Percentiles rank a stretch among this genome's conserved stretches.
These are phyloP conservation scores for Pleurotus tuber-regium DNA, from an alignment of 768 basidiomycete species.

Conservation along the genomic window DNA sequence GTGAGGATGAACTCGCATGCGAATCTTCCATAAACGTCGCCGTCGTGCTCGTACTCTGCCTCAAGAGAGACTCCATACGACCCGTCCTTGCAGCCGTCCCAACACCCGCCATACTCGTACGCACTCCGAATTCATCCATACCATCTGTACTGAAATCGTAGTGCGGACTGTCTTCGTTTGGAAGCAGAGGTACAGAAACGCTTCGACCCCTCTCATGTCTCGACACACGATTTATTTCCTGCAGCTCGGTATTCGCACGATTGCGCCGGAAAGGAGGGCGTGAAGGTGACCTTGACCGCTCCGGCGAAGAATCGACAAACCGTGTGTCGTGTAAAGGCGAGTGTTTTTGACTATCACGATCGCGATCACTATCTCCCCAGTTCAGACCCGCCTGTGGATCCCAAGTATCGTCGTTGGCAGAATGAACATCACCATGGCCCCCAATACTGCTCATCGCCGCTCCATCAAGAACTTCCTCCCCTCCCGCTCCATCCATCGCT, in stretches of 20 bases:
- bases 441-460: slow-evolving; percentile 1
- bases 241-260: not conserved
- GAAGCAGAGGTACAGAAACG: slow-evolving; percentile 29
- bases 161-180: slow-evolving; percentile 22
- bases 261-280: not conserved
- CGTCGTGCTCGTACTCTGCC: too few relatives aligned
- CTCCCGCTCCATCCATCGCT: not conserved
- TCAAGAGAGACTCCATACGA: too few relatives aligned
- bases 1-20: too few relatives aligned
- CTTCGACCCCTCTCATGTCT: slow-evolving; percentile 25
- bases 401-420: slow-evolving; percentile 10
- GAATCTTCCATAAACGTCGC: too few relatives aligned
- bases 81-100: slow-evolving; percentile 40
- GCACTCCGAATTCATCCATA: slow-evolving; percentile 14
- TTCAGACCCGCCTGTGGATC: too few relatives aligned
- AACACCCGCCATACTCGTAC: slow-evolving; percentile 41
- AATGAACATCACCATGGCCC: slow-evolving; percentile 21
- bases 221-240: not conserved
- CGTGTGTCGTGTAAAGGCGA: not conserved
- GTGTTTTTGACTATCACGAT: not conserved
- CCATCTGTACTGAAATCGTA: slow-evolving; percentile 20
- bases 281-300: not conserved
- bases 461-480: not conserved
- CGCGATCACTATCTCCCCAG: too few relatives aligned
- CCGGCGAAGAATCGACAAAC: not conserved